These are phyloP conservation scores for Paulownia fortunei DNA, from an alignment of 257 asterid genomes.

Conservation along the genomic window DNA sequence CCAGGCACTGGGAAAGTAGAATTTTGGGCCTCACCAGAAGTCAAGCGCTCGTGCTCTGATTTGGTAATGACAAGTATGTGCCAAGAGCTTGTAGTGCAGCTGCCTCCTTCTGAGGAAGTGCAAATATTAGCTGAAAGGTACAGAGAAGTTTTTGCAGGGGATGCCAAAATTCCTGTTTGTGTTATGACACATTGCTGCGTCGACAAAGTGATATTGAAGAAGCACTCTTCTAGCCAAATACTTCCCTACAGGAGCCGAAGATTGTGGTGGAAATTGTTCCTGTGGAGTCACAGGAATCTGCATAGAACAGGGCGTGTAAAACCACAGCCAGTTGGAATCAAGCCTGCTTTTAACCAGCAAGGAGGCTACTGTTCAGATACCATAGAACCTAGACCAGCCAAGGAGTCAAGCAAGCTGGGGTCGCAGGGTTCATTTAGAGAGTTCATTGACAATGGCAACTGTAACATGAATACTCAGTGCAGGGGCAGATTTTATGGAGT, in stretches of 20 bases:
- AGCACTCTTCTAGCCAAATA: slow-evolving; percentile 77
- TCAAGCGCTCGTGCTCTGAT: slow-evolving; percentile 73
- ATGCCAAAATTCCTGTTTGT: slow-evolving; percentile 52
- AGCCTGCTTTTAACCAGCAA: slow-evolving; percentile 47
- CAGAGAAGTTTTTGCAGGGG: slow-evolving; percentile 26
- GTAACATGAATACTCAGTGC: slow-evolving; percentile 35
- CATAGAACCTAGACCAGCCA: slow-evolving; percentile 52
- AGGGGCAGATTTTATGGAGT: slow-evolving; percentile 58
- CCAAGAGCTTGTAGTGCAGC: slow-evolving; percentile 36
- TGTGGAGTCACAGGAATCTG: slow-evolving; percentile 83
- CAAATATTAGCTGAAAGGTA: slow-evolving; percentile 49
- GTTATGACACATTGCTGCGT: slow-evolving; percentile 57
- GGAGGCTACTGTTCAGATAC: slow-evolving; percentile 89
- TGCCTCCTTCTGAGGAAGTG: slow-evolving; percentile 50
- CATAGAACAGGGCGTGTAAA: slow-evolving; percentile 37
- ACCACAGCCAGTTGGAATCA: slow-evolving; percentile 37
- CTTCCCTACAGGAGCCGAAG: slow-evolving; percentile 79
- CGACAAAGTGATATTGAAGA: slow-evolving; percentile 77
- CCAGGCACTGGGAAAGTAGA: slow-evolving; percentile 56
- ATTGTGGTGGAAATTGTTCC: slow-evolving; percentile 77
- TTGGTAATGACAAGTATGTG: slow-evolving; percentile 43
- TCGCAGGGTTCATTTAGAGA: slow-evolving; percentile 49
- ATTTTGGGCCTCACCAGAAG: slow-evolving; percentile 55
- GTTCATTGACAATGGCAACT: slow-evolving; percentile 33
- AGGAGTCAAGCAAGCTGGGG: slow-evolving; percentile 34